A percentile compares a stretch with the other conserved stretches of the same genome.
These are phyloP conservation scores for Didymella keratinophila DNA, from an alignment of 2,329 filamentous ascomycete genomes.

Conservation along the genomic window DNA sequence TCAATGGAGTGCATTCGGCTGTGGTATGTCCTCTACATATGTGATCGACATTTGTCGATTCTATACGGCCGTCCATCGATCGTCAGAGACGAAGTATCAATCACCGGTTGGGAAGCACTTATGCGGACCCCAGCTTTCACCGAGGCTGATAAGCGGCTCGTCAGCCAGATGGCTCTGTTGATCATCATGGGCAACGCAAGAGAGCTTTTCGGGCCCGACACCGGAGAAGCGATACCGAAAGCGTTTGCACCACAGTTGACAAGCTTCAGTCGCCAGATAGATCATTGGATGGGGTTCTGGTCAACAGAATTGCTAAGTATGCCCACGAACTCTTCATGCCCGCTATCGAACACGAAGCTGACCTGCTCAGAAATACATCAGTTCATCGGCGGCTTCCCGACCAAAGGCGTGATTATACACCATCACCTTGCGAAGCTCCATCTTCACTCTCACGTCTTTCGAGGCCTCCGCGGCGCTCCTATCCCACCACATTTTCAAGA, in stretches of 20 bases:
- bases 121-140: conserved; percentile 61
- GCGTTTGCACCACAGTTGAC: conserved; percentile 62
- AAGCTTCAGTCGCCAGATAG: conserved; percentile 52
- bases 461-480: conserved; percentile 57
- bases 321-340: conserved; percentile 26
- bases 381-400: conserved; percentile 59
- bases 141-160: conserved; percentile 63
- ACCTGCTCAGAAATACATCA: conserved; percentile 52
- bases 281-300: conserved; percentile 62
- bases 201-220: conserved; percentile 65
- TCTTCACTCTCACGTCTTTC: conserved; percentile 59
- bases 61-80: conserved; percentile 67
- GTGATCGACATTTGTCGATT: conserved; percentile 71
- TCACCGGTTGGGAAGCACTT: conserved; percentile 66
- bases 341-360: conserved; percentile 13
- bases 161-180: conserved; percentile 66
- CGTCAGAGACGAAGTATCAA: conserved; percentile 65
- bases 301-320: conserved; percentile 54
- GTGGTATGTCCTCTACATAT: conserved; percentile 68
- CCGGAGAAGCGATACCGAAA: conserved; percentile 59
- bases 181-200: conserved; percentile 65
- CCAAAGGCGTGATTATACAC: conserved; percentile 61
- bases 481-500: conserved; percentile 59
- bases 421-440: conserved; percentile 64
- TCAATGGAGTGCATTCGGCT: conserved; percentile 63